Evolutionary conservation across 495 filamentous ascomycete species (phyloP), one percentile per base, ranked within the genome.

Genomic region (Neurospora sp.): DNA sequence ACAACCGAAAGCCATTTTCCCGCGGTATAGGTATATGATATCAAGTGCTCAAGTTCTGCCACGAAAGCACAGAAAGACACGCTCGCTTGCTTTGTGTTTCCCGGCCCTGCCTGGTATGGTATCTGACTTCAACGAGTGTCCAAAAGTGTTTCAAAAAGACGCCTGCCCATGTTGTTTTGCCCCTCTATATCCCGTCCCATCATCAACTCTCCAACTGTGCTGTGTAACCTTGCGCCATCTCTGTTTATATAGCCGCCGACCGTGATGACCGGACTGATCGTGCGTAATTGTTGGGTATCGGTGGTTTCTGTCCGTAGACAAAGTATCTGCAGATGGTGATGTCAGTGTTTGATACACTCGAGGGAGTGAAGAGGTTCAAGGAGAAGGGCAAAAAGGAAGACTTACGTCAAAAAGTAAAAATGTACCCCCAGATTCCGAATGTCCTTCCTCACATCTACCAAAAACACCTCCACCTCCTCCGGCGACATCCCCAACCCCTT

Each of bases 371-470:
- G 5, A 35, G 27, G 14, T 61, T 22, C 39, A 27, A 27, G 10
- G 10, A 8, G n/a, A 46, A 20, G 7, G 35, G n/a, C n/a, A n/a
- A 1, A 35, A 12, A 22, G 9, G 40, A 41, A 22, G 11, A 83
- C 84, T 78, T 75, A 83, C 84, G 85, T 80, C 6, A 78, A 77
- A 68, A 81, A 81, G 73, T 84, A 88, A 4, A 78, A 80, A 78
- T 90, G 87, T 39, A 86, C 76, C 8, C 78, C 81, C 44, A 81
- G 78, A 76, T 89, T 84, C 74, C 79, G 81, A 35, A 90, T 75
- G 71, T 89, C 89, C 40, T 82, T 88, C 88, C 39, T 83, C 31
- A 89, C 84, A 12, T 86, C 84, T 2, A 84, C 84, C 12, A 89
- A 76, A 61, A 89, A 77, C 4, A 82, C 80, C 75, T 90, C 84